Conservation (phyloP, 2,329 filamentous ascomycete species). For the Ceratocystis alfenasii region DNA sequence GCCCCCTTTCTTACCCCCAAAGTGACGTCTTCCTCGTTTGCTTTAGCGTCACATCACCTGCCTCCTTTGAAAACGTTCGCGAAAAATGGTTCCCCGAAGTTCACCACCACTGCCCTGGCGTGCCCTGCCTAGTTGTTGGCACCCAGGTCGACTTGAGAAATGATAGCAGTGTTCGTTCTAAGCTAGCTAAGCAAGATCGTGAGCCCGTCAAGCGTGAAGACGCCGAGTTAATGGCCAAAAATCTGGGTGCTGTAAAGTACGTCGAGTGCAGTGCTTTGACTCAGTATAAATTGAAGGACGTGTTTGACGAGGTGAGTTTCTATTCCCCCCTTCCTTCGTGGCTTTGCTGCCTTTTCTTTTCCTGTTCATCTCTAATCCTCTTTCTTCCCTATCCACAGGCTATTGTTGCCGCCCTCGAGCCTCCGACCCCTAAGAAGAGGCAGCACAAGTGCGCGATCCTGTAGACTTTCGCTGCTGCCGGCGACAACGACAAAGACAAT, state of each 20-base stretch:
- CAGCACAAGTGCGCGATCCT: slow-evolving; percentile 58
- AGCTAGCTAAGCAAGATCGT: slow-evolving; percentile 95
- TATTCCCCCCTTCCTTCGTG: not conserved
- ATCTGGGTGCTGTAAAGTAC: slow-evolving; percentile 95
- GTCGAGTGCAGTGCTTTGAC: slow-evolving; percentile 97
- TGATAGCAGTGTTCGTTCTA: slow-evolving; percentile 74
- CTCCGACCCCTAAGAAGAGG: slow-evolving; percentile 70
- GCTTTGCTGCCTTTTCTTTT: not conserved
- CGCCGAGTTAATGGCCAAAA: slow-evolving; percentile 91
- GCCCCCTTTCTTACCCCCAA: slow-evolving; percentile 93
- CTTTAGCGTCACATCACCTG: slow-evolving; percentile 94
- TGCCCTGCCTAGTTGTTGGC: slow-evolving; percentile 93
- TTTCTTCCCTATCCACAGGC: slow-evolving; percentile 43
- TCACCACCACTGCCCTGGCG: slow-evolving; percentile 94
- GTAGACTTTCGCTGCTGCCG: slow-evolving; percentile 31
- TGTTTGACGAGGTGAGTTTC: slow-evolving; percentile 83
- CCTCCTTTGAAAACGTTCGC: slow-evolving; percentile 96
- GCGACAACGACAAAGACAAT: not conserved
- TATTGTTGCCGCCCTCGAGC: slow-evolving; percentile 89
- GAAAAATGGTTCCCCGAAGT: slow-evolving; percentile 99
- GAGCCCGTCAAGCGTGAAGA: slow-evolving; percentile 81
- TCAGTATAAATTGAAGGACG: slow-evolving; percentile 97
- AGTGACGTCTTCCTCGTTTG: slow-evolving; percentile 98
- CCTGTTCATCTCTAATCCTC: not conserved
- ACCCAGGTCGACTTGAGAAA: slow-evolving; percentile 95